Evolutionary conservation across 768 basidiomycete species (phyloP), one percentile per base, ranked within the genome.

Genomic region (Russula brevipes): DNA sequence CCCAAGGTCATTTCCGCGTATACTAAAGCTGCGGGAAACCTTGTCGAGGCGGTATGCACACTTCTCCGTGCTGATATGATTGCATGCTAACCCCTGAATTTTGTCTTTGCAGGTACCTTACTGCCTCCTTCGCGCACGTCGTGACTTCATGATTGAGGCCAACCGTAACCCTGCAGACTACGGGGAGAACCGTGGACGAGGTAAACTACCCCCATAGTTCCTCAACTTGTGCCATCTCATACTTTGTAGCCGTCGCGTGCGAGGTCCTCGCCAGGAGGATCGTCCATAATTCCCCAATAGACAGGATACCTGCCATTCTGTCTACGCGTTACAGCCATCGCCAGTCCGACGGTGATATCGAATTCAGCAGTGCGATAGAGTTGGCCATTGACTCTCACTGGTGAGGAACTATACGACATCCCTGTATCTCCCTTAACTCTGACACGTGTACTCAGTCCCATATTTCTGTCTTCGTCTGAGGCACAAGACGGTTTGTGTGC

Each of bases 381-480:
- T 77, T 87, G 73, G 94, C 95, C n/a, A 91, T 96, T 64, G 95
- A 98, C 73, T 84, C 91, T 58, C 85, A 93, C 69, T 92, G 93
- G 91, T 93, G 69, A 44, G 70, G 59, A 49, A 60, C 53, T 50
- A 17, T 62, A 9, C 41, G 17, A 39, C 24, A 60, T 19, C 17
- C 59, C 31, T 63, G 14, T 46, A 54, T 59, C 1, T 58, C 24
- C 58, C 4, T 12, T 36, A 1, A 44, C 54, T 4, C 63, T 9
- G 46, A 33, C 24, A 47, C 65, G 11, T 19, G 30, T 30, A 10
- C 61, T 16, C 56, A 92, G 91, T 67, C 81, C 85, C 6, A 89
- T 91, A 68, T 94, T 95, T 72, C 73, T 95, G 46, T 92, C 92
- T 10, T 94, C 91, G 0, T 85, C 73, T 53, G 93, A 94, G 75